Evolutionary conservation across 1,139 yeast genomes (phyloP).

Genomic region (Taphrina pruni): DNA sequence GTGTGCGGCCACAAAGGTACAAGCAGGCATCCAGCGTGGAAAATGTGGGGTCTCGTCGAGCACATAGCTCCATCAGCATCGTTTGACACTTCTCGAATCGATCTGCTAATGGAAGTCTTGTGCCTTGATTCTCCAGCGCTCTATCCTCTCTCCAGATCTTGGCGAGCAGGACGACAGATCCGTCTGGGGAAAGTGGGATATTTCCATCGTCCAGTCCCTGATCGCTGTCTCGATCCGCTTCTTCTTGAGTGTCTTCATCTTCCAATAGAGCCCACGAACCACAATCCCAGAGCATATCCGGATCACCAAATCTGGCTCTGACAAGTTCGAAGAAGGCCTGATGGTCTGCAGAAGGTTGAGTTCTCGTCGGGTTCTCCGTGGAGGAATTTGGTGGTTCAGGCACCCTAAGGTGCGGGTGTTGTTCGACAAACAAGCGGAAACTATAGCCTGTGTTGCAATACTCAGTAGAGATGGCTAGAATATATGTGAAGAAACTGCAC

Average conservation of each 20-base stretch:
- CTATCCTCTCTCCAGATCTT: neutral
- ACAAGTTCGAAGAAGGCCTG: neutral
- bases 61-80: constrained; percentile 15
- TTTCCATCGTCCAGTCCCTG: neutral
- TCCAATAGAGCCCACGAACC: neutral
- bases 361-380: neutral
- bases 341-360: neutral
- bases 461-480: neutral
- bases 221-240: neutral
- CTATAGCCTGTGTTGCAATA: neutral
- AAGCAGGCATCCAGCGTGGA: constrained; percentile 8
- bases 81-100: constrained; percentile 1
- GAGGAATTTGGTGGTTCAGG: neutral
- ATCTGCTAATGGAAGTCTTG: neutral
- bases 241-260: neutral
- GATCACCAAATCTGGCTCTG: neutral
- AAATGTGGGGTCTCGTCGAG: neutral
- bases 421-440: neutral
- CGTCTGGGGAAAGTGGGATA: constrained; percentile 5
- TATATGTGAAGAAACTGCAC: constrained; percentile 12
- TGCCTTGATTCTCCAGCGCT: neutral
- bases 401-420: neutral
- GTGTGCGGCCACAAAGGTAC: neutral
- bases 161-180: constrained; percentile 12
- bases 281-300: constrained; percentile 7